Conservation (phyloP, 768 basidiomycete species). For the Hypsizygus marmoreus region DNA sequence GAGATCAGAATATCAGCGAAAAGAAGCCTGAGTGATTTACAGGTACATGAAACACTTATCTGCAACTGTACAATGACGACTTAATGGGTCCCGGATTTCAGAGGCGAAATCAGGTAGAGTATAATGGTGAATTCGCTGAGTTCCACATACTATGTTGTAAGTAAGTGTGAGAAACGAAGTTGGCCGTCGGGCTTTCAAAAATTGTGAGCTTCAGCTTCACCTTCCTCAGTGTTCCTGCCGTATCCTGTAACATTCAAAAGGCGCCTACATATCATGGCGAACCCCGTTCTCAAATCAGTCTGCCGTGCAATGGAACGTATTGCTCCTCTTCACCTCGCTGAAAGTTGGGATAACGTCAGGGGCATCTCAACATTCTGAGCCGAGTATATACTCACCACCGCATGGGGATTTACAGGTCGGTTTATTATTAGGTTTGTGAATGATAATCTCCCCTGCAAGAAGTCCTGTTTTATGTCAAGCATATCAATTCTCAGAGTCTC, state of each 20-base stretch:
- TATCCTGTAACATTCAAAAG: background rate
- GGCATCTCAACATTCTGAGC: conserved; percentile 6
- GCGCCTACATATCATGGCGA: conserved; percentile 28
- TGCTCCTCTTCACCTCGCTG: conserved; percentile 84
- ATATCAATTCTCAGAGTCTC: conserved; percentile 47
- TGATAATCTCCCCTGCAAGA: background rate
- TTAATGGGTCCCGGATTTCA: no score
- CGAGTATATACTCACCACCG: conserved; percentile 11
- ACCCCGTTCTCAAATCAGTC: conserved; percentile 49
- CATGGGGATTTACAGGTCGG: conserved; percentile 68
- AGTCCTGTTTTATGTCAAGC: conserved; percentile 4
- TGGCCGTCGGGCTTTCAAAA: no score
- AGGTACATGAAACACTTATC: no score
- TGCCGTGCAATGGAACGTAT: conserved; percentile 78
- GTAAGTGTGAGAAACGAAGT: no score
- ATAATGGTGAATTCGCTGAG: no score
- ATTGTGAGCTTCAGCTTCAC: no score
- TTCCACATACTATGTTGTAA: no score
- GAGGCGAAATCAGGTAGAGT: no score
- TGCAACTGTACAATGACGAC: no score
- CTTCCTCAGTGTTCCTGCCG: no score
- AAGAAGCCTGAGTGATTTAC: no score
- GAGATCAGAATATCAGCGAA: no score
- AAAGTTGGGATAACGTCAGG: conserved; percentile 93
- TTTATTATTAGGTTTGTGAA: conserved; percentile 61